Percentiles rank a stretch among this genome's conserved stretches.
Evolutionary conservation across 495 filamentous ascomycete species (phyloP).

Genomic region (Friedmanniomyces endolithicus): DNA sequence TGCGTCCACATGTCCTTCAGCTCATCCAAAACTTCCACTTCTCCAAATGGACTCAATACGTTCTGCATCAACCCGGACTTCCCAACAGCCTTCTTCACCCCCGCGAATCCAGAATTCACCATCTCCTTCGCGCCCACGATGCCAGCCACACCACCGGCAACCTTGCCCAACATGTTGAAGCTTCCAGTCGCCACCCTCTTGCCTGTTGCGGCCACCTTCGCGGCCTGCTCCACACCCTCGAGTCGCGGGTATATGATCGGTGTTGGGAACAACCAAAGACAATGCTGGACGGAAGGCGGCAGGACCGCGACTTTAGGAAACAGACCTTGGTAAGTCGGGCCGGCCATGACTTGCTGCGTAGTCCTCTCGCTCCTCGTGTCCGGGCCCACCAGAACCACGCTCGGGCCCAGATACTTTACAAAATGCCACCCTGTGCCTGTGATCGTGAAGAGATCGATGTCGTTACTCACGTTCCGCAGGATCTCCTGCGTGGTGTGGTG

Average conservation of each 20-base stretch:
- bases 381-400: conserved; percentile 75
- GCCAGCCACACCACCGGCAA: conserved; percentile 83
- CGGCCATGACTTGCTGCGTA: conserved; percentile 82
- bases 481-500: conserved; percentile 95
- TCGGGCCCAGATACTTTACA: conserved; percentile 87
- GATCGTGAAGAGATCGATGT: conserved; percentile 88
- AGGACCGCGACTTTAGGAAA: conserved; percentile 91
- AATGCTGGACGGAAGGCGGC: conserved; percentile 89
- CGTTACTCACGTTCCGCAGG: conserved; percentile 70
- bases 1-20: conserved; percentile 96
- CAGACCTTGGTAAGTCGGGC: conserved; percentile 90
- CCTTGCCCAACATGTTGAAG: conserved; percentile 88
- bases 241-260: conserved; percentile 84
- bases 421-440: conserved; percentile 97
- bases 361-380: conserved; percentile 88
- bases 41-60: conserved; percentile 91
- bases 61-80: conserved; percentile 90
- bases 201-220: conserved; percentile 80
- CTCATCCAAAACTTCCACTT: conserved; percentile 89
- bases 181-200: conserved; percentile 92
- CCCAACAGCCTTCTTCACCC: conserved; percentile 89
- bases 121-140: conserved; percentile 88
- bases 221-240: conserved; percentile 78
- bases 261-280: conserved; percentile 85
- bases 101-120: conserved; percentile 80